phyloP scores from a whole-genome alignment of 208 protist species.

The Trypanosoma conorhini region DNA sequence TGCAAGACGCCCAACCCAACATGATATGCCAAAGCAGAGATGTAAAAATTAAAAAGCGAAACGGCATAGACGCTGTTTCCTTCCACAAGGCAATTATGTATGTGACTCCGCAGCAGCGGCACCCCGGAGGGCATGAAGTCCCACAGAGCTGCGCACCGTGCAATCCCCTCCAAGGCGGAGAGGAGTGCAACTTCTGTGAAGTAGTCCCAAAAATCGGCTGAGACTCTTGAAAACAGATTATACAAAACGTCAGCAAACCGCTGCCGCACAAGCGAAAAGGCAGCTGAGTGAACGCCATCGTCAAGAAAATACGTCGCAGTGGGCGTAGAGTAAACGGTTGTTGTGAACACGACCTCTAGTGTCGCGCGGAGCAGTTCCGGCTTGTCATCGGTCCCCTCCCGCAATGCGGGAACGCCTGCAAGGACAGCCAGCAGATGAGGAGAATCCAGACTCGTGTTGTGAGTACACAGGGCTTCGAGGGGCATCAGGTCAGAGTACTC shows the following conservation, averaged over 20 bases:
- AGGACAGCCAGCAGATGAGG: slow-evolving; percentile 17
- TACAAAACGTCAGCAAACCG: slow-evolving; percentile 24
- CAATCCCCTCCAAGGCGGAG: slow-evolving; percentile 31
- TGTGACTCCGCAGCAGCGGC: not conserved
- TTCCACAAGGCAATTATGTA: not conserved
- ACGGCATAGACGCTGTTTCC: slow-evolving; percentile 3
- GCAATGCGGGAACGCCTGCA: slow-evolving; percentile 16
- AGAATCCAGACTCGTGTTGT: not conserved
- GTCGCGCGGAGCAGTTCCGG: slow-evolving; percentile 12
- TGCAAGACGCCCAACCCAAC: slow-evolving; percentile 9
- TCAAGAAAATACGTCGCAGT: slow-evolving; percentile 25
- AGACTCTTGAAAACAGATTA: slow-evolving; percentile 23
- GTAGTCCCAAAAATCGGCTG: slow-evolving; percentile 34
- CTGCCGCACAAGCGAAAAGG: slow-evolving; percentile 19
- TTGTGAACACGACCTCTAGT: slow-evolving; percentile 26
- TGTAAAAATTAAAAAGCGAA: slow-evolving; percentile 27
- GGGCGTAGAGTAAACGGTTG: slow-evolving; percentile 29
- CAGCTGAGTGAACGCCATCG: slow-evolving; percentile 23
- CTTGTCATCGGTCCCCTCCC: not conserved
- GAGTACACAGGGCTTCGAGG: slow-evolving; percentile 5
- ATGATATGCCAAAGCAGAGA: slow-evolving; percentile 21
- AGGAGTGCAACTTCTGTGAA: slow-evolving; percentile 33
- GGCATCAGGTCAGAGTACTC: slow-evolving; percentile 10
- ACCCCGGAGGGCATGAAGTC: slow-evolving; percentile 19
- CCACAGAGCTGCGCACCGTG: slow-evolving; percentile 34